These are phyloP conservation scores for Phaeosphaeria sp. DNA, from an alignment of 2,329 filamentous ascomycete species.

Conservation along the genomic window DNA sequence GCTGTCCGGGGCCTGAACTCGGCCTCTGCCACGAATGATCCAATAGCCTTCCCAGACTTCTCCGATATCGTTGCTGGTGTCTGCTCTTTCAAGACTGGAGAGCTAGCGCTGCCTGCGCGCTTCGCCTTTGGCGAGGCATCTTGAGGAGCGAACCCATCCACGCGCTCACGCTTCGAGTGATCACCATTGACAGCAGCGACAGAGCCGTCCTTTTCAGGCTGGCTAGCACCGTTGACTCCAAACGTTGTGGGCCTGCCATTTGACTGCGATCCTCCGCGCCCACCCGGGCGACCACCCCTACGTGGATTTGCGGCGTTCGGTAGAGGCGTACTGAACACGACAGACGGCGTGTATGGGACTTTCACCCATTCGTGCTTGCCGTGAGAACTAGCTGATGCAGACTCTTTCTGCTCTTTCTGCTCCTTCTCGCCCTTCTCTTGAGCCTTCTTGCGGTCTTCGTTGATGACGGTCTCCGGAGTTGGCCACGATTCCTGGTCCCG, in stretches of 20 bases:
- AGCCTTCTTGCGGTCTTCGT: constrained; percentile 77
- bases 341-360: constrained; percentile 81
- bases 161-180: constrained; percentile 40
- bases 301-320: constrained; percentile 54
- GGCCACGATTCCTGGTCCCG: constrained; percentile 86
- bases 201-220: constrained; percentile 46
- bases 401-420: constrained; percentile 58
- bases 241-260: constrained; percentile 57
- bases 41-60: constrained; percentile 27
- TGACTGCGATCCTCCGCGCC: constrained; percentile 63
- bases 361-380: constrained; percentile 86
- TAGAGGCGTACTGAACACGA: constrained; percentile 85
- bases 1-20: constrained; percentile 31
- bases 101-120: constrained; percentile 43
- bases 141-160: constrained; percentile 30
- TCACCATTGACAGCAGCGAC: constrained; percentile 36
- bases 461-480: constrained; percentile 80
- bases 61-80: constrained; percentile 29
- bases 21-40: constrained; percentile 24
- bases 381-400: constrained; percentile 45
- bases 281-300: constrained; percentile 56
- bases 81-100: constrained; percentile 39
- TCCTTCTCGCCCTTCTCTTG: constrained; percentile 72
- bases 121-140: constrained; percentile 45
- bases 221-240: constrained; percentile 46